Evolutionary conservation across 768 basidiomycete species (phyloP).

Genomic region (Lentinula edodes): DNA sequence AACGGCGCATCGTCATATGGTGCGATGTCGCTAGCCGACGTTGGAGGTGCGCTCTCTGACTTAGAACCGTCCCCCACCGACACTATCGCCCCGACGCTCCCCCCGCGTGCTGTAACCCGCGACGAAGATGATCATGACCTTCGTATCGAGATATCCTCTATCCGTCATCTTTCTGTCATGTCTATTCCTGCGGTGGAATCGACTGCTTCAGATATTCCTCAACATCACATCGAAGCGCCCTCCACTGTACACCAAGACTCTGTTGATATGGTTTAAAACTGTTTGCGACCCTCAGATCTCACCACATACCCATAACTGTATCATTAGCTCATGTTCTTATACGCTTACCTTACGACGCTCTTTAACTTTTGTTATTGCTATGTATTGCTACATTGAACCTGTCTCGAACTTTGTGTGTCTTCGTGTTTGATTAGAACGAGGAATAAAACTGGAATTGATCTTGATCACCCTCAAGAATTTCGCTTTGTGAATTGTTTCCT

Average conservation of each 20-base stretch:
- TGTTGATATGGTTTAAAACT: background rate
- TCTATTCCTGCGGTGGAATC: conserved; percentile 11
- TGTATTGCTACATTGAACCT: background rate
- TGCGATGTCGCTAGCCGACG: conserved; percentile 29
- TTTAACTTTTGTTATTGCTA: conserved; percentile 5
- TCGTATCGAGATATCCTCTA: conserved; percentile 25
- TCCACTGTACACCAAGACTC: background rate
- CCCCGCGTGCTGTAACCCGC: conserved; percentile 11
- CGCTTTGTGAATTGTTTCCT: too few relatives aligned
- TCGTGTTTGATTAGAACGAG: background rate
- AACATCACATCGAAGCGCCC: conserved; percentile 14
- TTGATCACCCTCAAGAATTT: background rate
- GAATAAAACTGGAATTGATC: background rate
- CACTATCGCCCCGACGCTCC: conserved; percentile 22
- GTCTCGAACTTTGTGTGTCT: background rate
- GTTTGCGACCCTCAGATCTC: background rate
- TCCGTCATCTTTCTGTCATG: conserved; percentile 13
- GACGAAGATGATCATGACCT: conserved; percentile 11
- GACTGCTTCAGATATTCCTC: conserved; percentile 14
- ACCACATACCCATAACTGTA: conserved; percentile 2
- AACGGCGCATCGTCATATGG: conserved; percentile 30
- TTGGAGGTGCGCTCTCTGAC: conserved; percentile 34
- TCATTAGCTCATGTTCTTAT: conserved; percentile 5
- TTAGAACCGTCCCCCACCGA: conserved; percentile 6
- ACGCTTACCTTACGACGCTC: conserved; percentile 3